Base-by-base conservation (phyloP, 768 basidiomycete species). In the Exsudoporus frostii region DNA sequence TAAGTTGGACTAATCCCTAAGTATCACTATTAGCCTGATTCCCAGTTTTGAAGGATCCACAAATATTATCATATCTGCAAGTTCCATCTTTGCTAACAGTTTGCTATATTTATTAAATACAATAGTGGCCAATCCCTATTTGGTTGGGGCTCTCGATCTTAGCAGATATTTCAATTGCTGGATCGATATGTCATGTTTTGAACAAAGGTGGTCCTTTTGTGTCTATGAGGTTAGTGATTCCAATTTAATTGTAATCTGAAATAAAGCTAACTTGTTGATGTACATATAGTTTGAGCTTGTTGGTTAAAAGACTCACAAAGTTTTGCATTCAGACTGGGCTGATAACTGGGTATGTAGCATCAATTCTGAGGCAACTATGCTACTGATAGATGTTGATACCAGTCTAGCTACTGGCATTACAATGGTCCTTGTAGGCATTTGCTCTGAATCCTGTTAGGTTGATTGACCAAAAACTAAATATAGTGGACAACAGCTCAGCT, bases 301-400 rank as follows among this genome's bases (percentile, higher is more conserved):
- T 60, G 36, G 36, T 71, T 33, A 27, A 49, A 32, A 65, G 24
- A 19, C 41, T 68, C 0, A 39, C 30, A 45, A 64, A 10, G 3
- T 62, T 68, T 51, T 55, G 27, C 11, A 54, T 62, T 19, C 69
- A 68, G 20, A 68, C 69, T 56, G 67, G 67, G 7, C 29, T 65
- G 1, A 49, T 67, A 34, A 68, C 69, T 10, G 43, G 64, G 67
- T 55, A 44, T 50, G 44, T 44, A 19, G 1, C 9, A 40, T 44
- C 47, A 2, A 14, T 48, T 37, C 45, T 7, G 22, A 29, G 4
- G 10, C 5, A 37, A 33, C 1, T 25, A 7, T 32, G 1, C 20
- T 41, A 2, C 15, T 66, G 2, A 59, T 34, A 11, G 1, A 30
- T 43, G 0, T 27, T 24, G 5, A 8, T 24, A 6, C 14, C 13